A percentile compares a stretch with the other conserved stretches of the same genome.
Evolutionary conservation across 2,329 filamentous ascomycete species (phyloP).

Genomic region (Fusarium transvaalense): DNA sequence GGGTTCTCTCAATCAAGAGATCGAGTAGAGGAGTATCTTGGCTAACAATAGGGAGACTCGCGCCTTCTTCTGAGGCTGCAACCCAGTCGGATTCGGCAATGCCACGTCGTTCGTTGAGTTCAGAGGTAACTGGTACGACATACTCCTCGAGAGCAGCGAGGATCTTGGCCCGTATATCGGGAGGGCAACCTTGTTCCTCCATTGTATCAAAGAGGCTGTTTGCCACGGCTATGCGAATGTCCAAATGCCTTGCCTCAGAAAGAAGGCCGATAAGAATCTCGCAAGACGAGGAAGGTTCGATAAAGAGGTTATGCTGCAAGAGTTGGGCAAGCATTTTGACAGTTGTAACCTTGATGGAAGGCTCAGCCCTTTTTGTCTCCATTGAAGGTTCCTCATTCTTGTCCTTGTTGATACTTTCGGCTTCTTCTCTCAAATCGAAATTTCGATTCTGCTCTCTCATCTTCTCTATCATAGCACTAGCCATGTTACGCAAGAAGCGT

Average conservation of each 20-base stretch:
- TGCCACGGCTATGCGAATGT: constrained; percentile 50
- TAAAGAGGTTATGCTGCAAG: constrained; percentile 47
- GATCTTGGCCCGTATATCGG: constrained; percentile 36
- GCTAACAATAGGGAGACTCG: constrained; percentile 22
- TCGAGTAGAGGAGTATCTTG: constrained; percentile 22
- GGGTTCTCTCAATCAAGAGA: constrained; percentile 9
- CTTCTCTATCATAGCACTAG: constrained; percentile 46
- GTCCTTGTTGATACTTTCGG: background rate
- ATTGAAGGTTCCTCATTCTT: background rate
- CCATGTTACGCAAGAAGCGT: constrained; percentile 48
- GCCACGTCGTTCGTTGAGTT: constrained; percentile 49
- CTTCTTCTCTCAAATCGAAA: constrained; percentile 7
- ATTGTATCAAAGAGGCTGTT: constrained; percentile 47
- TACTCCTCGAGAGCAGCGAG: constrained; percentile 46
- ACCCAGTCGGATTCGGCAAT: constrained; percentile 50
- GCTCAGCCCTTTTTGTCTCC: background rate
- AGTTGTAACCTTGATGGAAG: constrained; percentile 53
- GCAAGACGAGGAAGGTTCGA: constrained; percentile 44
- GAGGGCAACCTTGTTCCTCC: constrained; percentile 24
- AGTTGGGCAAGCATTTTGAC: constrained; percentile 56
- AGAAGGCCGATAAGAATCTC: constrained; percentile 50
- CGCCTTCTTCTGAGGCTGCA: background rate
- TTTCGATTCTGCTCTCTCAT: constrained; percentile 45
- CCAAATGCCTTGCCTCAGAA: constrained; percentile 49
- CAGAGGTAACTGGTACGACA: constrained; percentile 48